These are phyloP conservation scores for Calocybe gangraenosa DNA, from an alignment of 768 basidiomycete species.

Conservation along the genomic window DNA sequence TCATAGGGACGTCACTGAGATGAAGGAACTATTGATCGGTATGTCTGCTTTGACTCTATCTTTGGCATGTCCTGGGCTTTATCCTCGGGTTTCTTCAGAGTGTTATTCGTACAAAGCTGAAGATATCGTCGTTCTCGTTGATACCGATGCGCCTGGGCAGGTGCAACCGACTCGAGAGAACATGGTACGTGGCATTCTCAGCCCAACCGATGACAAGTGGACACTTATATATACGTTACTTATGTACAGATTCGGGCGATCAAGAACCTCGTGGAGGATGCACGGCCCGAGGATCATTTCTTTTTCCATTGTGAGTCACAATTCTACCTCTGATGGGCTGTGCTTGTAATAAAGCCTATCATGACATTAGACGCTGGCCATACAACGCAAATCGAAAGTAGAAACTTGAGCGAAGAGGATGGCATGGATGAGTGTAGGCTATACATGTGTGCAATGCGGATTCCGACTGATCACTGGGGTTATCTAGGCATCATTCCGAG, in stretches of 20 bases:
- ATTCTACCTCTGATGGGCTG: too few species aligned
- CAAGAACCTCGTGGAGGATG: constrained; percentile 36
- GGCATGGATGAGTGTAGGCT: constrained; percentile 46
- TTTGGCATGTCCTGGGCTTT: background rate
- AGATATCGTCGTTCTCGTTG: constrained; percentile 41
- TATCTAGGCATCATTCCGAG: constrained; percentile 32
- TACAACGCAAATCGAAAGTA: constrained; percentile 37
- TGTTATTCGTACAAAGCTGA: constrained; percentile 31
- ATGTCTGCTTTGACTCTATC: too few species aligned
- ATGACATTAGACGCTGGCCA: constrained; percentile 43
- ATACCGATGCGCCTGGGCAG: constrained; percentile 26
- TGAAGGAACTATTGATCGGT: constrained; percentile 34
- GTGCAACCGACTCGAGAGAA: background rate
- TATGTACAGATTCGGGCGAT: constrained; percentile 36
- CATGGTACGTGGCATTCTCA: background rate
- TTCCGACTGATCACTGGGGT: background rate
- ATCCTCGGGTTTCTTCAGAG: constrained; percentile 23
- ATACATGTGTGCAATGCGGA: too few species aligned
- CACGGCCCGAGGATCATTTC: constrained; percentile 43
- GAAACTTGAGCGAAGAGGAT: constrained; percentile 43
- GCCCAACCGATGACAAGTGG: background rate
- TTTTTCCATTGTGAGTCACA: constrained; percentile 51
- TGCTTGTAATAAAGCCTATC: background rate
- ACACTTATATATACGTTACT: background rate
- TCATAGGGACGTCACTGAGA: constrained; percentile 31